These are phyloP conservation scores for Aristolochia fimbriata DNA, from an alignment of 164 flowering plant genomes.

Conservation along the genomic window DNA sequence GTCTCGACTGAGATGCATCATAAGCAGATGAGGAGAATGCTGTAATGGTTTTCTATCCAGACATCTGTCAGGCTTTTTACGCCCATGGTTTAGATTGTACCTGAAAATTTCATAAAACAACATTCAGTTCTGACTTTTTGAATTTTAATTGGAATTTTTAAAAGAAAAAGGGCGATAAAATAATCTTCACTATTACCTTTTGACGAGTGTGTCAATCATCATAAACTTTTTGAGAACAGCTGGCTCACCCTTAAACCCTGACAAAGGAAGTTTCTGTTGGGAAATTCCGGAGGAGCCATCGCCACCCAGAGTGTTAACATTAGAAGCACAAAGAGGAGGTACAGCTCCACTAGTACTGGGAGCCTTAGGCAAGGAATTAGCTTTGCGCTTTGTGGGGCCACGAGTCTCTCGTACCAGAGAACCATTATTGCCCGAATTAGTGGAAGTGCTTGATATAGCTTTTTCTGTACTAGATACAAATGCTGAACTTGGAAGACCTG, in stretches of 20 bases:
- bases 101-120: slow-evolving; percentile 22
- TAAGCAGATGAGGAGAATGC: slow-evolving; percentile 30
- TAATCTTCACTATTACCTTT: slow-evolving; percentile 35
- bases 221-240: slow-evolving; percentile 61
- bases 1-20: slow-evolving; percentile 26
- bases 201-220: slow-evolving; percentile 62
- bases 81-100: slow-evolving; percentile 54
- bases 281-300: slow-evolving; percentile 67
- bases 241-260: slow-evolving; percentile 27
- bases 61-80: slow-evolving; percentile 43
- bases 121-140: neutral
- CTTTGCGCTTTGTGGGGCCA: slow-evolving; percentile 47
- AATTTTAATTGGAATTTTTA: neutral
- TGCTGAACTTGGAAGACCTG: slow-evolving; percentile 26
- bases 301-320: slow-evolving; percentile 46
- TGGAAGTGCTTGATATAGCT: slow-evolving; percentile 33
- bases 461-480: slow-evolving; percentile 60
- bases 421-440: slow-evolving; percentile 64
- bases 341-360: slow-evolving; percentile 60
- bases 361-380: slow-evolving; percentile 66
- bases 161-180: neutral
- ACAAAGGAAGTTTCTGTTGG: slow-evolving; percentile 17
- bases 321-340: slow-evolving; percentile 77
- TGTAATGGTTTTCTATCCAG: slow-evolving; percentile 29
- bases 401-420: slow-evolving; percentile 62